phyloP scores from a whole-genome alignment of 371 early-diverging fungal species.

The Dipsacomyces acuminosporus region DNA sequence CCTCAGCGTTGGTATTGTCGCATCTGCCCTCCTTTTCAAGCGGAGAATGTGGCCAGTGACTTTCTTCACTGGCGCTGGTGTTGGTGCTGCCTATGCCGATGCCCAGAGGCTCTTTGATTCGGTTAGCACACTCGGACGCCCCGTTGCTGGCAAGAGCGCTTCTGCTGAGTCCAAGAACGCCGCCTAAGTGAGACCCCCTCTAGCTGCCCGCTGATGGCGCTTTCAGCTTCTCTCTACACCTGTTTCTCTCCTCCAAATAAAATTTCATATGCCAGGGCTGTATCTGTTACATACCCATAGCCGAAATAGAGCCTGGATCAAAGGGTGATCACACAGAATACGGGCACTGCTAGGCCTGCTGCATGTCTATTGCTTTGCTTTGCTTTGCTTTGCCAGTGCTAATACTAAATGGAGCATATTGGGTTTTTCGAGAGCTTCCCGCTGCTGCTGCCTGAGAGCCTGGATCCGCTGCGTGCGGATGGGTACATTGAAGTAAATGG shows the following conservation, averaged over 20 bases:
- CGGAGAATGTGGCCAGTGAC: slow-evolving; percentile 90
- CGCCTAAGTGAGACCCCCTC: background rate
- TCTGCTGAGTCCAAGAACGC: slow-evolving; percentile 1
- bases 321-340: no score
- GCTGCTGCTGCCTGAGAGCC: slow-evolving; percentile 21
- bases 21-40: slow-evolving; percentile 83
- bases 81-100: slow-evolving; percentile 83
- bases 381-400: no score
- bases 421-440: slow-evolving; percentile 34
- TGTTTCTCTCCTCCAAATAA: no score
- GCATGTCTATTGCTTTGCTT: no score
- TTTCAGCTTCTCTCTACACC: no score
- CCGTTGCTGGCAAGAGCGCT: slow-evolving; percentile 3
- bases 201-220: no score
- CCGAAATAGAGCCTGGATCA: no score
- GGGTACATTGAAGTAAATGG: slow-evolving; percentile 22
- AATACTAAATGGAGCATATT: slow-evolving; percentile 23
- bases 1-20: slow-evolving; percentile 79
- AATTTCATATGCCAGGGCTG: no score
- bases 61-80: slow-evolving; percentile 78
- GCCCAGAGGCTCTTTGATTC: slow-evolving; percentile 58
- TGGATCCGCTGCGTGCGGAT: slow-evolving; percentile 26
- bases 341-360: no score
- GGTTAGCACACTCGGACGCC: slow-evolving; percentile 28
- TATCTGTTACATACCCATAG: no score